Evolutionary conservation across 2,329 filamentous ascomycete genomes (phyloP).

Genomic region (Aspergillus fumigatiaffinis): DNA sequence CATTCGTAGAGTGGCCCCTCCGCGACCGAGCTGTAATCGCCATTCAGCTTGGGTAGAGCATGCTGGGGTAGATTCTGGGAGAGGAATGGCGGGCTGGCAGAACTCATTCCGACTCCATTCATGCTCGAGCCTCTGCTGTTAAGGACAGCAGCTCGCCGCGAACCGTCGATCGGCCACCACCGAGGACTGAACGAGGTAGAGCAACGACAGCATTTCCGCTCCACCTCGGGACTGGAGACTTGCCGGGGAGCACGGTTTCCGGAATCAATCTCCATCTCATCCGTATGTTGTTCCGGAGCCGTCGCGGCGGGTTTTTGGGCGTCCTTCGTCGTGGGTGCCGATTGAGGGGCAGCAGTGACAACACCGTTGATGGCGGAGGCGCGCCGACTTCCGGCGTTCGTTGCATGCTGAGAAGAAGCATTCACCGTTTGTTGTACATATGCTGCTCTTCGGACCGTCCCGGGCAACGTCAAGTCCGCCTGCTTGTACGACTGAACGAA

Average conservation of each 20-base stretch:
- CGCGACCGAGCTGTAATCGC: constrained; percentile 20
- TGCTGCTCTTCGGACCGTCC: constrained; percentile 88
- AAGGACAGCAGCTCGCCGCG: constrained; percentile 49
- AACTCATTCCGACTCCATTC: constrained; percentile 29
- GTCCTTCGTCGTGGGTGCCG: constrained; percentile 20
- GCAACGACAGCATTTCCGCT: constrained; percentile 39
- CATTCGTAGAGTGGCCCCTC: constrained; percentile 58
- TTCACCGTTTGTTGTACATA: constrained; percentile 49
- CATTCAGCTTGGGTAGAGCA: constrained; percentile 25
- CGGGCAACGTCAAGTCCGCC: constrained; percentile 83
- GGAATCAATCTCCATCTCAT: constrained; percentile 32
- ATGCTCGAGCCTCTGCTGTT: constrained; percentile 41
- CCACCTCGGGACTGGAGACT: constrained; percentile 13
- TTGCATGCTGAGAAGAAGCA: constrained; percentile 25
- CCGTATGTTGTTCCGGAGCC: constrained; percentile 18
- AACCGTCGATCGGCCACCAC: constrained; percentile 61
- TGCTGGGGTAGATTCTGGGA: constrained; percentile 23
- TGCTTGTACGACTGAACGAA: constrained; percentile 91
- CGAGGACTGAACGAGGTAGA: constrained; percentile 39
- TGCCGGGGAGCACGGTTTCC: constrained; percentile 18
- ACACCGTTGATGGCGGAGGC: constrained; percentile 51
- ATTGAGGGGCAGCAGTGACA: constrained; percentile 3
- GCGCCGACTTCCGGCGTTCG: constrained; percentile 47
- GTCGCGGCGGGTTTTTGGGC: constrained; percentile 15
- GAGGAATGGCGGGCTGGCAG: constrained; percentile 24